Conservation (phyloP, 2,329 filamentous ascomycete species). For the Myriosclerotinia curreyana region DNA sequence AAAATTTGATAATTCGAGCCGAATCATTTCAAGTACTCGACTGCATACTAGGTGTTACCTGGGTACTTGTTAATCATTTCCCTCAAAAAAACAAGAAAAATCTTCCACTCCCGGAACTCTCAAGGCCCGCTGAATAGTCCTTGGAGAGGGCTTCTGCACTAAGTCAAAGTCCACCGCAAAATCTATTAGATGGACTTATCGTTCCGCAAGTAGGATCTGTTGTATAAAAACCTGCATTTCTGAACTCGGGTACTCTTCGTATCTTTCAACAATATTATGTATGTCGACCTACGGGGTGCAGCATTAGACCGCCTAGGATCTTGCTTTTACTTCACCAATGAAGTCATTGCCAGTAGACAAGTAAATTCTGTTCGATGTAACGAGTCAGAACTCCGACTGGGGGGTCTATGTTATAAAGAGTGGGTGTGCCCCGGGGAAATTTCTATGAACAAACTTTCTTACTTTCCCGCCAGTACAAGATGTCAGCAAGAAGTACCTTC, state of each 20-base stretch:
- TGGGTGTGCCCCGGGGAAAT: not conserved
- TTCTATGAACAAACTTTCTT: not conserved
- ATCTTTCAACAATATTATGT: not conserved
- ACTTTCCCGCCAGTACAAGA: not conserved
- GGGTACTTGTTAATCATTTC: not conserved
- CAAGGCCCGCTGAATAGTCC: not conserved
- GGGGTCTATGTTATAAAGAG: not conserved
- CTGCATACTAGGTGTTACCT: not conserved
- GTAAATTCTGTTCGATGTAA: not conserved
- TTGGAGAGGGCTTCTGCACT: no score
- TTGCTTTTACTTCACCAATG: conserved; percentile 8
- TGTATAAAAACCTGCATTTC: not conserved
- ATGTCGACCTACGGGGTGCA: not conserved
- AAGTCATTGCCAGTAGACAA: conserved; percentile 8
- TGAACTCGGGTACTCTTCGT: not conserved
- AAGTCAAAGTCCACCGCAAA: not conserved
- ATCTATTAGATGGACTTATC: not conserved
- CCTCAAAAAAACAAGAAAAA: not conserved
- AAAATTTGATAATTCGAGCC: not conserved
- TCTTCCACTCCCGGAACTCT: not conserved
- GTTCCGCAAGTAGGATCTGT: not conserved
- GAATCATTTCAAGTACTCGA: not conserved
- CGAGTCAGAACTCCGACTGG: not conserved
- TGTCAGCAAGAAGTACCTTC: conserved; percentile 16
- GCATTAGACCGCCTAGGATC: conserved; percentile 16